Conservation (phyloP, 352 stramenopile genomes). For the Phytophthora meadii region DNA sequence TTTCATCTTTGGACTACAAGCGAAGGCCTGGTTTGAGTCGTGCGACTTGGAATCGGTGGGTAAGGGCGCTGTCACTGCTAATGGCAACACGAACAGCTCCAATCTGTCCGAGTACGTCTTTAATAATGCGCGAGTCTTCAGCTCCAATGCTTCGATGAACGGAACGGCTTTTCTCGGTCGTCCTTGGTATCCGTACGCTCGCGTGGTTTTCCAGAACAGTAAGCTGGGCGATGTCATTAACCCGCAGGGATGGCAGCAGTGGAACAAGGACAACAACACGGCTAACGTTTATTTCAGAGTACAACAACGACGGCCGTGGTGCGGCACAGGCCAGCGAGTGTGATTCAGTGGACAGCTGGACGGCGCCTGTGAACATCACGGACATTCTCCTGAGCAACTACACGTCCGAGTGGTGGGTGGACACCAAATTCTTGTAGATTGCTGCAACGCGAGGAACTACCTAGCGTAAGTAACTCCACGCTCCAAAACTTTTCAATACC, state of each 20-base stretch:
- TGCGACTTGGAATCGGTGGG: constrained; percentile 18
- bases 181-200: constrained; percentile 12
- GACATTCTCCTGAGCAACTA: constrained; percentile 12
- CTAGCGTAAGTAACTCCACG: no score
- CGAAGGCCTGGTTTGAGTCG: constrained; percentile 16
- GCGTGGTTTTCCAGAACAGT: constrained; percentile 21
- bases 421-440: constrained; percentile 9
- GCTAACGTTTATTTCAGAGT: constrained; percentile 25
- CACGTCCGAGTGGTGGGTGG: constrained; percentile 13
- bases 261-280: constrained; percentile 14
- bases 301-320: constrained; percentile 13
- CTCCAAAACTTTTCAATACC: constrained; percentile 1
- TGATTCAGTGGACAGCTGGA: constrained; percentile 10
- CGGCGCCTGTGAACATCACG: constrained; percentile 3
- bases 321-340: constrained; percentile 4
- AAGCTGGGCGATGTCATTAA: constrained; percentile 13
- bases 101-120: constrained; percentile 21
- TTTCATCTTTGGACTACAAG: constrained; percentile 10
- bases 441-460: no score
- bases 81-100: constrained; percentile 10
- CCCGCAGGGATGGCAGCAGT: constrained; percentile 6
- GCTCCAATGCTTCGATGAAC: constrained; percentile 7
- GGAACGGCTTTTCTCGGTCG: constrained; percentile 13
- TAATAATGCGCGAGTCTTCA: constrained; percentile 12
- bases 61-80: constrained; percentile 12